Conservation (phyloP, 495 filamentous ascomycete species). For the Sordaria brevicollis region DNA sequence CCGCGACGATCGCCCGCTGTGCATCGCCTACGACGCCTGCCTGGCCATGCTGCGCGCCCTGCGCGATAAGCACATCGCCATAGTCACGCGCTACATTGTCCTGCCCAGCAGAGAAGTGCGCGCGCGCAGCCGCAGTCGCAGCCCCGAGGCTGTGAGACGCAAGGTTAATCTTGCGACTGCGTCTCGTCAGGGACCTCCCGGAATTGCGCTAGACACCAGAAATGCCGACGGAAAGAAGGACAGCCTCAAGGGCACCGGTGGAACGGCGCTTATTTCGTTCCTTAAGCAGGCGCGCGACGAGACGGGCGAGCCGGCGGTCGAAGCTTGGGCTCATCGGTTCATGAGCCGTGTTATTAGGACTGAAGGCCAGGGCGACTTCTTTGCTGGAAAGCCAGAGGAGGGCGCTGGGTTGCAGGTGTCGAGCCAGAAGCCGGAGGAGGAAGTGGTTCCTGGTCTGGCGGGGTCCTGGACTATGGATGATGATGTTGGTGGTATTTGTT, state of each 20-base stretch:
- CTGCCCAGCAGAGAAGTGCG: slow-evolving; percentile 47
- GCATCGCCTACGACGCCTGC: slow-evolving; percentile 80
- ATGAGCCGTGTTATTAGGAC: slow-evolving; percentile 45
- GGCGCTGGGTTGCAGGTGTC: slow-evolving; percentile 11
- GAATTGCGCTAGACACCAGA: slow-evolving; percentile 20
- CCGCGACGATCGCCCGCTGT: slow-evolving; percentile 50
- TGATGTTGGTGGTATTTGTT: slow-evolving; percentile 49
- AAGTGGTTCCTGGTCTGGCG: slow-evolving; percentile 68
- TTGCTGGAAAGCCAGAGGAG: slow-evolving; percentile 50
- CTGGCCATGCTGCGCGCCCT: slow-evolving; percentile 82
- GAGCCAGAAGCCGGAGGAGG: slow-evolving; percentile 41
- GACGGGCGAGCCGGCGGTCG: slow-evolving; percentile 84
- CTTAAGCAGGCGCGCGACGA: slow-evolving; percentile 92
- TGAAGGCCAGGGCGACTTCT: slow-evolving; percentile 40
- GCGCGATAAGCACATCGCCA: slow-evolving; percentile 90
- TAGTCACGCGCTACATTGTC: slow-evolving; percentile 94
- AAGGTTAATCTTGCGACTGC: slow-evolving; percentile 58
- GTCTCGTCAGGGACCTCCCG: slow-evolving; percentile 35
- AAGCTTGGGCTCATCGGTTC: slow-evolving; percentile 67
- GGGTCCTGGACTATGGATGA: slow-evolving; percentile 82
- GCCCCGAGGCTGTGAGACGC: slow-evolving; percentile 29
- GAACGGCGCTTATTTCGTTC: slow-evolving; percentile 86
- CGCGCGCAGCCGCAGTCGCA: slow-evolving; percentile 35
- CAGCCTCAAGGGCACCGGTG: slow-evolving; percentile 82
- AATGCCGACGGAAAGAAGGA: slow-evolving; percentile 19